These are phyloP conservation scores for Gyrodon lividus DNA, from an alignment of 768 basidiomycete species.

Conservation along the genomic window DNA sequence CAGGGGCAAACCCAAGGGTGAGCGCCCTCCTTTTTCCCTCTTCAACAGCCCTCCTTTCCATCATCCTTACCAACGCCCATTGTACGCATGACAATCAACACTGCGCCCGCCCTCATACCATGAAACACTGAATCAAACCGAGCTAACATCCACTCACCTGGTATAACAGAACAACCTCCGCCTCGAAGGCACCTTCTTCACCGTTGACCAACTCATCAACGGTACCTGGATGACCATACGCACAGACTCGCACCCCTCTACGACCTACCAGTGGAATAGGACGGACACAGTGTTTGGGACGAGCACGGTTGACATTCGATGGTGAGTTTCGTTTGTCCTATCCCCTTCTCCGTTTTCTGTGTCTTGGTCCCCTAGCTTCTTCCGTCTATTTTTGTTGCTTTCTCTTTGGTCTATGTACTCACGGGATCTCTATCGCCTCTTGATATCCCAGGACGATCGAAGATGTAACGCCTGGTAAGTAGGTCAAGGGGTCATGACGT, in stretches of 20 bases:
- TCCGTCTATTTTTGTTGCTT: too few species aligned
- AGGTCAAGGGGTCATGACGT: background rate
- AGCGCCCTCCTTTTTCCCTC: constrained; percentile 19
- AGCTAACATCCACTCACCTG: background rate
- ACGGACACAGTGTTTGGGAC: constrained; percentile 56
- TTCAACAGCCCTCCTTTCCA: background rate
- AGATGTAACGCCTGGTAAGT: constrained; percentile 41
- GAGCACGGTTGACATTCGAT: constrained; percentile 65
- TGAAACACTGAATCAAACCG: background rate
- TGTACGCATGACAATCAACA: too few species aligned
- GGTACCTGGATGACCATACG: constrained; percentile 56
- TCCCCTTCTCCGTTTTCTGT: background rate
- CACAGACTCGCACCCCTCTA: constrained; percentile 80
- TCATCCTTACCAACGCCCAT: too few species aligned
- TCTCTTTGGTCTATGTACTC: background rate
- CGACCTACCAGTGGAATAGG: constrained; percentile 63
- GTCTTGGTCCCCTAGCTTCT: too few species aligned
- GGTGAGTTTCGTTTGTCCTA: constrained; percentile 40
- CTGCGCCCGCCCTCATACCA: too few species aligned
- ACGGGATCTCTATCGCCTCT: background rate
- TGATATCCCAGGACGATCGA: constrained; percentile 55
- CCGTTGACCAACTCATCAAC: constrained; percentile 52
- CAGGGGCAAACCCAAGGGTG: constrained; percentile 78
- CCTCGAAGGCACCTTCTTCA: constrained; percentile 70
- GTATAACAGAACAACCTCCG: constrained; percentile 66